Percentiles rank a stretch among this genome's conserved stretches.
Conservation (phyloP, 148 eudicot species). For the Spergularia bocconei region DNA sequence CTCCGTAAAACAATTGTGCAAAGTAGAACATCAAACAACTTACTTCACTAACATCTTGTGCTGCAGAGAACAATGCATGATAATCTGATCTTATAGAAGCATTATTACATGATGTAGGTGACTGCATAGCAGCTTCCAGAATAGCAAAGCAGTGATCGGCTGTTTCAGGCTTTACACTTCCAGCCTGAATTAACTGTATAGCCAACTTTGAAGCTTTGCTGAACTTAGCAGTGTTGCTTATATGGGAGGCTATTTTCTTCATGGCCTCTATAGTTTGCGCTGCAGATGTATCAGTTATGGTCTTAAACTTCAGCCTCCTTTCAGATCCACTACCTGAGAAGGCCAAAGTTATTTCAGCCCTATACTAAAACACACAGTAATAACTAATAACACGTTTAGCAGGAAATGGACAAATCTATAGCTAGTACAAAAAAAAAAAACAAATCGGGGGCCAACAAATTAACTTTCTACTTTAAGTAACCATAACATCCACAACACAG, state of each 20-base stretch:
- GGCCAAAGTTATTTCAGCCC: conserved; percentile 24
- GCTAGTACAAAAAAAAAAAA: background rate
- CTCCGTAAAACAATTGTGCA: background rate
- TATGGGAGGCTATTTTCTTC: conserved; percentile 88
- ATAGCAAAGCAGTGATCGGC: conserved; percentile 63
- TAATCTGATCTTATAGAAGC: conserved; percentile 67
- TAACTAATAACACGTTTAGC: background rate
- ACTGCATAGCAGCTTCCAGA: conserved; percentile 81
- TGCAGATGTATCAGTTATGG: conserved; percentile 81
- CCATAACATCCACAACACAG: background rate
- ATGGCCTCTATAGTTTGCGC: conserved; percentile 83
- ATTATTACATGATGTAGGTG: conserved; percentile 61
- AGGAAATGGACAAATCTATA: background rate
- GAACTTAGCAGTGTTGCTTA: conserved; percentile 60
- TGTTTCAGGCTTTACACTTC: conserved; percentile 73
- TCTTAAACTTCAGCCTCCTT: conserved; percentile 80
- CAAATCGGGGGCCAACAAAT: background rate
- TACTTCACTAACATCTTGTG: conserved; percentile 75
- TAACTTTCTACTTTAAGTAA: background rate
- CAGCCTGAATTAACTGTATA: conserved; percentile 82
- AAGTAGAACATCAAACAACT: conserved; percentile 11
- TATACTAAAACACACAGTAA: conserved; percentile 7
- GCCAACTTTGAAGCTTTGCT: conserved; percentile 91
- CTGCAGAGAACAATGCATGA: conserved; percentile 74
- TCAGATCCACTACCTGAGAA: conserved; percentile 51